Evolutionary conservation across 1,284 basidiomycete species (phyloP), one percentile per base, ranked within the genome.

Genomic region (Schizophyllum amplum): DNA sequence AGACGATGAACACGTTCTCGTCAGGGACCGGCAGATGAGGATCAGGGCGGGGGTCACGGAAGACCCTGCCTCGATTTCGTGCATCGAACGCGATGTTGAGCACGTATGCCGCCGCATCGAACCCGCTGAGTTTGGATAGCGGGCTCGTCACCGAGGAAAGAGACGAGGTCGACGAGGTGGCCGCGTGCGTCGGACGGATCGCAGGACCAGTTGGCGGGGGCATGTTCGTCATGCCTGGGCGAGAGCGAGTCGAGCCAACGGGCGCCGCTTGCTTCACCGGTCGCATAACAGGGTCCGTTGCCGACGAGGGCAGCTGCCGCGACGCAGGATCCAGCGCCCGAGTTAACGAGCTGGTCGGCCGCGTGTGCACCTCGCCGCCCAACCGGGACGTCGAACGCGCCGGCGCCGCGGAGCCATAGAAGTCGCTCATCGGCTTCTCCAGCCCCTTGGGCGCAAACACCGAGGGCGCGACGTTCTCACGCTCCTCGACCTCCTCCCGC

Each of bases 1-100:
- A 93, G 1, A 92, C 91, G 63, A 99, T 92, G 72, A 98, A 99
- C 15, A 96, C 87, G 55, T 78, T 81, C 47, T 94, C 91, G 13
- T 85, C 78, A 0, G 80, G 78, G 1, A 92, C 70, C 26, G 80
- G 79, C 4, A 87, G 72, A 46, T 72, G 66, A 4, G 68, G 67
- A 54, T 82, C 78, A 59, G 77, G 73, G 54, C 81, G 71, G 13
- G 87, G 85, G 63, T 88, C 79, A 2, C 77, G 73, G 74, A 89
- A 93, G 11, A 87, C 67, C 51, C 71, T 74, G 0, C 83, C 85
- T 5, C 68, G 68, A 4, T 81, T 76, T 61, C 79, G 80, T 22
- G 84, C 84, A 1, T 84, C 81, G 63, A 94, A 86, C 0, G 90
- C 92, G 3, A 79, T 63, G 1, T 76, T 76, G 50, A 95, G 75